Evolutionary conservation across 2,329 filamentous ascomycete genomes (phyloP).

Genomic region (Pseudonectria foliicola): DNA sequence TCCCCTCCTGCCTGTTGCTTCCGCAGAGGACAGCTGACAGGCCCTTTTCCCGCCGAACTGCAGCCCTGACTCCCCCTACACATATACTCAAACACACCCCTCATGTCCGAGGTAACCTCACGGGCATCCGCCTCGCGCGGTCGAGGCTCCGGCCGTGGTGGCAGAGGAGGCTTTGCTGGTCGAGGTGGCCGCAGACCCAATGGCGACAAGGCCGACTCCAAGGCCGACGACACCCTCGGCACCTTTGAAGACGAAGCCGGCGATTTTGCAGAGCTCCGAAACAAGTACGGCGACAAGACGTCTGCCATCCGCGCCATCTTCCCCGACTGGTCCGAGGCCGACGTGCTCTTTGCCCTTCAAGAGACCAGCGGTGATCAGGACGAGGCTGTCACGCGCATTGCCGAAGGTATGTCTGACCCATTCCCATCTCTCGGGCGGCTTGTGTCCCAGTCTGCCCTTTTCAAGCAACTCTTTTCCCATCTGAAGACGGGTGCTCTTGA

Average conservation of each 20-base stretch:
- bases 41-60: conserved; percentile 20
- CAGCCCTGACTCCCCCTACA: conserved; percentile 26
- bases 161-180: conserved; percentile 68
- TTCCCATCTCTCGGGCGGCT: conserved; percentile 3
- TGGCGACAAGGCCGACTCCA: conserved; percentile 55
- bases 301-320: conserved; percentile 85
- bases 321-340: conserved; percentile 90
- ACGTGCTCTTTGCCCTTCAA: conserved; percentile 86
- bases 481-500: too few relatives aligned
- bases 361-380: conserved; percentile 78
- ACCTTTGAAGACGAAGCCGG: conserved; percentile 67
- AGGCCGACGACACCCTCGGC: conserved; percentile 51
- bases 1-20: conserved; percentile 25
- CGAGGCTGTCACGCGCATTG: conserved; percentile 68
- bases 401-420: conserved; percentile 54
- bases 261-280: conserved; percentile 87
- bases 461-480: background rate
- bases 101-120: conserved; percentile 92
- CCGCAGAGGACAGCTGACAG: conserved; percentile 34
- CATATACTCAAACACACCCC: conserved; percentile 36
- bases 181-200: conserved; percentile 69
- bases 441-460: background rate
- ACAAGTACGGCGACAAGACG: conserved; percentile 75
- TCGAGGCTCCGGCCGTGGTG: conserved; percentile 83
- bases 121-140: conserved; percentile 78